Evolutionary conservation across 2,329 filamentous ascomycete species (phyloP).

Genomic region (Thelonectria rubi): DNA sequence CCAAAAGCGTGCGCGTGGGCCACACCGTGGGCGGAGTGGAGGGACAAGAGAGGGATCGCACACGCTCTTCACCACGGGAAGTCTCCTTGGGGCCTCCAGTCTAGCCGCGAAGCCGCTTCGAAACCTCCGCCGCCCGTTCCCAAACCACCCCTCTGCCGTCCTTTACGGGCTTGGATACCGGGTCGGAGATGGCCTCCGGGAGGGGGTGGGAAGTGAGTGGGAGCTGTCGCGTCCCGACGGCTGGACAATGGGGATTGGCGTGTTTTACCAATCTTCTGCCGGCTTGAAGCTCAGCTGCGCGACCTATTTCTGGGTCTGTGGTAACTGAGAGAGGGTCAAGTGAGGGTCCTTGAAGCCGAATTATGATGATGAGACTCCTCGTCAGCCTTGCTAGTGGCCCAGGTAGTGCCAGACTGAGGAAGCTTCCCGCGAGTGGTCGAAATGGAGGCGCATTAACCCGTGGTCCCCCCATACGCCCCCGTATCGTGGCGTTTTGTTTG

Average conservation of each 20-base stretch:
- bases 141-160: constrained; percentile 6
- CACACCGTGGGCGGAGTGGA: constrained; percentile 30
- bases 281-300: not conserved
- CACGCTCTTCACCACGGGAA: constrained; percentile 5
- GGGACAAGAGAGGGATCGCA: not conserved
- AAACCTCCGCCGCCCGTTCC: constrained; percentile 35
- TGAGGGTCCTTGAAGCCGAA: not conserved
- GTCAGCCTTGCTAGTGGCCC: not conserved
- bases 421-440: not conserved
- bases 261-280: not conserved
- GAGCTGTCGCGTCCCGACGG: not conserved
- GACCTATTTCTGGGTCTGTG: not conserved
- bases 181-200: constrained; percentile 2
- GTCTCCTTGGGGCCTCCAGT: not conserved
- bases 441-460: constrained; percentile 11
- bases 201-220: no score
- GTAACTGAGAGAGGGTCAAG: no score
- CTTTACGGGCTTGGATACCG: constrained; percentile 8
- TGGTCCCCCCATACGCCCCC: constrained; percentile 13
- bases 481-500: constrained; percentile 29
- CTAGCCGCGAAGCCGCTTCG: constrained; percentile 34
- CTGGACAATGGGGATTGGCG: not conserved
- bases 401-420: not conserved
- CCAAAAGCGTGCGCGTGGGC: constrained; percentile 10
- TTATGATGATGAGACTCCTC: not conserved